phyloP scores from a whole-genome alignment of 768 basidiomycete species.

The Albatrellus ellisii region DNA sequence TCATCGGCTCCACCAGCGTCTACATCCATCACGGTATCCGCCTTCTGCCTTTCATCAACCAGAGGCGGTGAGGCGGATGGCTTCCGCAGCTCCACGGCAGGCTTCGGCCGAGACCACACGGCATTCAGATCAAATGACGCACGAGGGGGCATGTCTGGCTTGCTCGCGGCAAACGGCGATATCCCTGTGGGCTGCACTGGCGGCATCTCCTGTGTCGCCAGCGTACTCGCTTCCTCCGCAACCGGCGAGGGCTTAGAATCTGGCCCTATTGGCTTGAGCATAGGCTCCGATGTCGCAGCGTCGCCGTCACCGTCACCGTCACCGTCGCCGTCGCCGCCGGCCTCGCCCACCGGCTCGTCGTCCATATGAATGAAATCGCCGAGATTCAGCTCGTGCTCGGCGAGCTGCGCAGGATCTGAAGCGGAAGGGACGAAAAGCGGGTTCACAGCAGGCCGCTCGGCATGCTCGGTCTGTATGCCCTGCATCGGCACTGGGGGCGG shows the following conservation, averaged over 20 bases:
- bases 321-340: neutral
- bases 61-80: conserved; percentile 1
- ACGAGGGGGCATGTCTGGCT: conserved; percentile 31
- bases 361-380: conserved; percentile 15
- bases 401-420: conserved; percentile 23
- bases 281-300: conserved; percentile 3
- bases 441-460: conserved; percentile 19
- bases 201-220: conserved; percentile 11
- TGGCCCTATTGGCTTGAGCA: conserved; percentile 1
- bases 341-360: conserved; percentile 4
- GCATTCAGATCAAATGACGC: conserved; percentile 61
- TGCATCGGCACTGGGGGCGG: conserved; percentile 45
- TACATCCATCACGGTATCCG: conserved; percentile 10
- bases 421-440: conserved; percentile 25
- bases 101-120: conserved; percentile 43
- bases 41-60: conserved; percentile 20
- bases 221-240: conserved; percentile 1
- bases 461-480: conserved; percentile 21
- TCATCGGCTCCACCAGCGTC: conserved; percentile 40
- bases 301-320: no score
- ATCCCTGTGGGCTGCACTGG: conserved; percentile 18
- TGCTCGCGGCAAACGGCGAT: conserved; percentile 22
- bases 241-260: neutral
- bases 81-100: neutral
- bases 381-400: conserved; percentile 11